Base-by-base conservation (phyloP, 129 eudicot species). In the Lactuca sativa region DNA sequence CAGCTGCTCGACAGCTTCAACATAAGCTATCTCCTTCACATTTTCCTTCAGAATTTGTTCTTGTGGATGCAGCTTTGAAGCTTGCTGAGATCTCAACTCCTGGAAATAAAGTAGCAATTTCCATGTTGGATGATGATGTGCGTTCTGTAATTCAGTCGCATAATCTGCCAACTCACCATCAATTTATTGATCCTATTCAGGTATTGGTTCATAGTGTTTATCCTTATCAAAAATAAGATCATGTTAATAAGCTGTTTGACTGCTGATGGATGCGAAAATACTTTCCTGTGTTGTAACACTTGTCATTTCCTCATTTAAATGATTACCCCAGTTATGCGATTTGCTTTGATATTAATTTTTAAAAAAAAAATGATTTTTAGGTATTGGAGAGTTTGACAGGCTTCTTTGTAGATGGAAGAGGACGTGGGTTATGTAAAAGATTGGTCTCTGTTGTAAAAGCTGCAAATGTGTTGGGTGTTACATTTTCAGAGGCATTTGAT, bases 1-100 rank as follows among this genome's bases (percentile, higher is more conserved):
- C 92, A 14, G 98, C 98, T 65, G 98, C 98, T 44, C 86, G 87
- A 59, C 98, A 93, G 77, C 95, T 93, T 52, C 98, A 93, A 64
- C 85, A 85, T 71, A 93, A 93, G 73, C 83, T 93, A 14, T 89
- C 98, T 57, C 95, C 98, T 2, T 85, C 65, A 2, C 72, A 85
- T 66, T 62, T 74, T 36, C 98, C 98, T 25, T 66, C 89, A 56
- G 96, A 93, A 47, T 85, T 93, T 53, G 53, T 69, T 51, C 74
- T 89, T 56, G 88, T 89, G 41, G 96, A 89, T 81, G 85, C 85
- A 56, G 88, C 96, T 66, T 41, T 93, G 66, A 93, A 89, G 83
- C 86, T 93, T 61, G 98, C 98, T 34, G 85, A 78, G 21, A 66
- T 82, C 63, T 87, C 96, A 52, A 86, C 96, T 72, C 96, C 98